These are phyloP conservation scores for Allium fistulosum DNA, from an alignment of 106 monocot genomes.

Conservation along the genomic window DNA sequence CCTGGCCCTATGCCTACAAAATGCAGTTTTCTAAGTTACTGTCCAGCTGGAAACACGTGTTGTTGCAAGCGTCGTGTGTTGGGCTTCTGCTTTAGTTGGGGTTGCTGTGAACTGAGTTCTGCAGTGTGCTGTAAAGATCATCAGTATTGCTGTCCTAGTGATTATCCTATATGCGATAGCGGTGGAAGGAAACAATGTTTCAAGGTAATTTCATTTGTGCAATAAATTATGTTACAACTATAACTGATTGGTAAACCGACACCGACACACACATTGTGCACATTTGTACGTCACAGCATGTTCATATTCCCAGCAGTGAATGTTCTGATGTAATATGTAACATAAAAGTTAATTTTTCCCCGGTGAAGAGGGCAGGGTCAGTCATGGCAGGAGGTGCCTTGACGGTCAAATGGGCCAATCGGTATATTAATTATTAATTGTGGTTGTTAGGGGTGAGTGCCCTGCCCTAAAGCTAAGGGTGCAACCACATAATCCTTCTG, in stretches of 20 bases:
- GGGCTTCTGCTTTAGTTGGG: constrained; percentile 81
- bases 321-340: no score
- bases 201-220: constrained; percentile 34
- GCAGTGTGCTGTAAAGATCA: constrained; percentile 90
- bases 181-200: constrained; percentile 35
- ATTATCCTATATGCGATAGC: constrained; percentile 80
- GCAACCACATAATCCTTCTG: no score
- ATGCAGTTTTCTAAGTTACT: constrained; percentile 65
- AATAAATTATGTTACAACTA: not conserved
- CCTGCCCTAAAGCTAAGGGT: no score
- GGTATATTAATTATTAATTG: no score
- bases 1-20: constrained; percentile 74
- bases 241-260: not conserved
- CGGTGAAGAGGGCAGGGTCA: not conserved
- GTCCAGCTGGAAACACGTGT: constrained; percentile 72
- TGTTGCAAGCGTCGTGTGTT: constrained; percentile 67
- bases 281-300: not conserved
- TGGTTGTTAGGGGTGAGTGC: no score
- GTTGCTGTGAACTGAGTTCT: constrained; percentile 78
- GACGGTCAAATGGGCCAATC: no score
- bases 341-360: no score
- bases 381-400: not conserved
- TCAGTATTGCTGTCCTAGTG: constrained; percentile 68
- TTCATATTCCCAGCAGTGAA: not conserved
- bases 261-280: not conserved